Base-by-base conservation (phyloP, 495 filamentous ascomycete genomes). In the Aspergillus steynii region DNA sequence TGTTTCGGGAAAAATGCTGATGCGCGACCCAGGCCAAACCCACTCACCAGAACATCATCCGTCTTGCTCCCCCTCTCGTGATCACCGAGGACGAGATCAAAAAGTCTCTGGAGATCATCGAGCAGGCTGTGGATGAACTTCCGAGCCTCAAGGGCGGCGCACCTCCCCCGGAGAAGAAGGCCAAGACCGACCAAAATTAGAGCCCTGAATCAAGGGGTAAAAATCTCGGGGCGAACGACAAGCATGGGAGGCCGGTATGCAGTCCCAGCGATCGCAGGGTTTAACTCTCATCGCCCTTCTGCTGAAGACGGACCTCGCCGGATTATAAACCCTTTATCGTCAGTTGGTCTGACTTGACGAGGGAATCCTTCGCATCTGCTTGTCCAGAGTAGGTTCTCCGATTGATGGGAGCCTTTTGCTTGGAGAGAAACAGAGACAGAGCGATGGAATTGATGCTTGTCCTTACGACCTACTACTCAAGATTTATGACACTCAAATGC, bases 11-110 rank as follows among this genome's bases (percentile, higher is more conserved):
- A 45, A 6, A 50, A n/a, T 60, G 68, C 77, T 80, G 68, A 76
- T 65, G 50, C 68, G 57, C 54, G 55, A 32, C 20, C 67, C 72
- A 96, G 91, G 95, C 95, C 60, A 99, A 99, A 84, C 96, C 96
- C 9, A 99, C 96, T 37, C 95, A 99, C 75, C 86, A 96, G 67
- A 97, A 98, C 72, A 98, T 98, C 77, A 98, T 85, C 56, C 83
- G 83, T 58, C 74, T 85, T 42, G 83, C 83, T 2, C 83, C 83
- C 4, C 83, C 83, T 1, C 66, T 85, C 46, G 81, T 85, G 26
- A 84, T 85, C 66, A 85, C 83, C 4, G 80, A 84, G 53, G 77
- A 81, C 42, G 79, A 85, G 68, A 78, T 85, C 32, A 58, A 74
- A 53, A 68, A 75, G 59, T 74, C 83, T 0, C 68, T 85, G 53